A percentile compares a stretch with the other conserved stretches of the same genome.
Conservation (phyloP, 306 rosid genomes). For the Carpinus fangiana region DNA sequence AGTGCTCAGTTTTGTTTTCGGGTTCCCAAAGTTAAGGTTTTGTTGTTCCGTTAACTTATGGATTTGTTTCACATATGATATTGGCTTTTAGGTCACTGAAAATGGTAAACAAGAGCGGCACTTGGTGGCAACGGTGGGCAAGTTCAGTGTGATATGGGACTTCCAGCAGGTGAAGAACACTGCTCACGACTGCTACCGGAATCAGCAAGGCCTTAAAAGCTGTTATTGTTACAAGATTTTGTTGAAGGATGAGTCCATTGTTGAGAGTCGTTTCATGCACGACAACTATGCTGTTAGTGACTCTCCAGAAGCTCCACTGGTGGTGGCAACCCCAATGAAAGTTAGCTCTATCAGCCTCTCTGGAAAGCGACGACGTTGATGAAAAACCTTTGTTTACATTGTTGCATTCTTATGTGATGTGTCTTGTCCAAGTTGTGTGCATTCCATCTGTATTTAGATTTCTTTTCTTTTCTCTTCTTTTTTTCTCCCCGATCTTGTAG, state of each 20-base stretch:
- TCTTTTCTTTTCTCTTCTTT: neutral
- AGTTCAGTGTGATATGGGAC: conserved; percentile 98
- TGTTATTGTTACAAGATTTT: conserved; percentile 91
- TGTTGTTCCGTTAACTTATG: neutral
- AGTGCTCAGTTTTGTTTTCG: neutral
- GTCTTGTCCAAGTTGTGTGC: conserved; percentile 10
- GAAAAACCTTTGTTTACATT: conserved; percentile 2
- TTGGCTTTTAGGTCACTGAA: conserved; percentile 75
- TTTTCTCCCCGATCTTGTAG: neutral
- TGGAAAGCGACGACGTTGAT: conserved; percentile 50
- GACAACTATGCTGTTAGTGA: conserved; percentile 73
- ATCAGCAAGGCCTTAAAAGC: conserved; percentile 94
- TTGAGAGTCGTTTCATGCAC: conserved; percentile 91
- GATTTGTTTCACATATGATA: conserved; percentile 1
- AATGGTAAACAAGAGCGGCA: conserved; percentile 95
- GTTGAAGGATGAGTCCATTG: conserved; percentile 84
- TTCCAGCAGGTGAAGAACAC: conserved; percentile 89
- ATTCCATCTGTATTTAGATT: neutral
- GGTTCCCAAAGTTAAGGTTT: neutral
- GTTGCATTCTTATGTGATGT: neutral
- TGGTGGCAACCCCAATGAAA: conserved; percentile 94
- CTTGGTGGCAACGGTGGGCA: conserved; percentile 89
- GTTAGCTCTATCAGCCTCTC: conserved; percentile 90
- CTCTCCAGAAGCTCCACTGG: conserved; percentile 93
- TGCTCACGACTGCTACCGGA: conserved; percentile 78